Percentiles rank a stretch among this genome's conserved stretches.
Evolutionary conservation across 2,329 filamentous ascomycete species (phyloP).

Genomic region (Aspergillus arachidicola): DNA sequence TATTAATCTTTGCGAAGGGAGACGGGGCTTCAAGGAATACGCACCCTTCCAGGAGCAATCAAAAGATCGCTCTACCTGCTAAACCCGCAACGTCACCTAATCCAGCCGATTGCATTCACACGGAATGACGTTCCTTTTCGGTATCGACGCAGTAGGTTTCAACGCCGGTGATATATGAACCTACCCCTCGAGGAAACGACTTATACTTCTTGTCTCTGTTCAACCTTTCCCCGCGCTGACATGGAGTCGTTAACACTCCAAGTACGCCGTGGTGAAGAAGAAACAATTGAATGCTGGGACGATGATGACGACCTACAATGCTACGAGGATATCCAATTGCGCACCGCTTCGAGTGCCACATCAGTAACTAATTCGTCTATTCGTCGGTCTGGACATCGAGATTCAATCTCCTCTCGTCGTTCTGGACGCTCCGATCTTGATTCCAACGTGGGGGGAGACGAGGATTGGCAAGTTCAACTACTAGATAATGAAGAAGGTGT

Average conservation of each 20-base stretch:
- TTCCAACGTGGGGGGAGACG: slow-evolving; percentile 70
- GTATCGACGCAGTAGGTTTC: slow-evolving; percentile 15
- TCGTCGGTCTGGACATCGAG: slow-evolving; percentile 57
- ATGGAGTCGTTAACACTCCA: slow-evolving; percentile 45
- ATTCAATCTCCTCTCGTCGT: slow-evolving; percentile 78
- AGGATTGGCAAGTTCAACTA: slow-evolving; percentile 85
- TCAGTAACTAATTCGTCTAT: slow-evolving; percentile 48
- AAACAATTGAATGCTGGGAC: slow-evolving; percentile 52
- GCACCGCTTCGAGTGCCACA: slow-evolving; percentile 48
- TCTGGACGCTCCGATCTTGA: slow-evolving; percentile 83
- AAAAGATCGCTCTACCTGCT: background rate
- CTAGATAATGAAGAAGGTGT: slow-evolving; percentile 83
- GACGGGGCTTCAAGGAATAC: background rate
- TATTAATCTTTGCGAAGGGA: background rate
- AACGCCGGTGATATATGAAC: slow-evolving; percentile 26
- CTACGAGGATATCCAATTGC: slow-evolving; percentile 49
- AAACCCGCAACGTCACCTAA: slow-evolving; percentile 3
- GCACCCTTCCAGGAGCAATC: background rate
- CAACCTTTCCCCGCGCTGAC: background rate
- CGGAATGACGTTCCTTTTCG: slow-evolving; percentile 20
- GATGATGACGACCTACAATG: slow-evolving; percentile 53
- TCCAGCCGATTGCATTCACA: background rate
- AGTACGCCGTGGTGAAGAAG: slow-evolving; percentile 36
- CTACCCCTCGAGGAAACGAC: slow-evolving; percentile 15
- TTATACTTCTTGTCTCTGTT: background rate